Conservation (phyloP, 1,139 yeast genomes). For the Candida sp. region DNA sequence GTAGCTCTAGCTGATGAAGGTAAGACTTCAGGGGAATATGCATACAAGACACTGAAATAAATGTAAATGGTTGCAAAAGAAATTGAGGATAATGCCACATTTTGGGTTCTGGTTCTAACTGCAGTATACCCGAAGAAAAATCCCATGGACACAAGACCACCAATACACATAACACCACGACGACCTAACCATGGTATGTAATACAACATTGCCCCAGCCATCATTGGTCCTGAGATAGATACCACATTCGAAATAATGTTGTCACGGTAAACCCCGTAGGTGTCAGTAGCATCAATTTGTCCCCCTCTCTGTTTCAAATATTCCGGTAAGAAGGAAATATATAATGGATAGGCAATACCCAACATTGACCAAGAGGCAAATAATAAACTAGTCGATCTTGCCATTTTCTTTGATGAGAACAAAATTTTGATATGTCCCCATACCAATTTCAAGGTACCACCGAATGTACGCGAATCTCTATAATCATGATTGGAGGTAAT, state of each 20-base stretch:
- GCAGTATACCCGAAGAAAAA: conserved; percentile 56
- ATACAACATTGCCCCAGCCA: conserved; percentile 43
- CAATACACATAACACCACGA: conserved; percentile 52
- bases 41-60: conserved; percentile 54
- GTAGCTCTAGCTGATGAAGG: conserved; percentile 56
- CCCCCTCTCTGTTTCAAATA: conserved; percentile 48
- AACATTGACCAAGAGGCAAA: conserved; percentile 47
- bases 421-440: conserved; percentile 26
- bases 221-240: conserved; percentile 55
- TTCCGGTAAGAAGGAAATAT: conserved; percentile 47
- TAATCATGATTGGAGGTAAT: conserved; percentile 17
- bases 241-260: conserved; percentile 47
- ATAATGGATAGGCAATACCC: conserved; percentile 52
- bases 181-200: conserved; percentile 49
- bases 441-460: conserved; percentile 12
- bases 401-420: conserved; percentile 35
- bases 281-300: conserved; percentile 28
- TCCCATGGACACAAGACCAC: conserved; percentile 51
- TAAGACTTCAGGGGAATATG: conserved; percentile 58
- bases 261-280: conserved; percentile 47
- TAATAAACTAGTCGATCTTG: conserved; percentile 36
- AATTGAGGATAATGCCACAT: conserved; percentile 51
- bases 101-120: conserved; percentile 45
- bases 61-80: conserved; percentile 49
- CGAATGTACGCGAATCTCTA: conserved; percentile 13